Evolutionary conservation across 345 rosid species (phyloP).

Genomic region (Anastatica hierochuntica): DNA sequence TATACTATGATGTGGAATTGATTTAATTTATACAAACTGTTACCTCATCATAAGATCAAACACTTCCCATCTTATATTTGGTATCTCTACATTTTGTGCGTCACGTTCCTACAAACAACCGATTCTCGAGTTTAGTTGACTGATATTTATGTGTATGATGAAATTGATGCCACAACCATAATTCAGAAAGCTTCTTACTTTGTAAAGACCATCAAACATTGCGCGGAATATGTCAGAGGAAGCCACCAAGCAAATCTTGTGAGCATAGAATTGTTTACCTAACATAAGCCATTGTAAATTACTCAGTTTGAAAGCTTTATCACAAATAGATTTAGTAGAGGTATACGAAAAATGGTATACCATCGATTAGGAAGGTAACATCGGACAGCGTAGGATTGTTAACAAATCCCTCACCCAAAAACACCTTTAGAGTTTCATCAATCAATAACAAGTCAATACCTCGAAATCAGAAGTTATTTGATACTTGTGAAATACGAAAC

Average conservation of each 20-base stretch:
- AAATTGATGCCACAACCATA: neutral
- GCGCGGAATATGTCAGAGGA: conserved; percentile 77
- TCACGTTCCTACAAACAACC: conserved; percentile 53
- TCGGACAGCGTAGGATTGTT: conserved; percentile 63
- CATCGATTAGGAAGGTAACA: conserved; percentile 60
- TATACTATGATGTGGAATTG: no score
- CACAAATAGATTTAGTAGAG: neutral
- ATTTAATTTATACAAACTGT: neutral
- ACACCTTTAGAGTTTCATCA: conserved; percentile 35
- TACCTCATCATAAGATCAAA: conserved; percentile 79
- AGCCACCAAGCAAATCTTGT: conserved; percentile 68
- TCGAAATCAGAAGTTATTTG: neutral
- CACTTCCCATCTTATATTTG: conserved; percentile 67
- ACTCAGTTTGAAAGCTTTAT: neutral
- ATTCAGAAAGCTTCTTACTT: conserved; percentile 34
- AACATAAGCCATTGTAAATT: conserved; percentile 1
- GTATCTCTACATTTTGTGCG: conserved; percentile 66
- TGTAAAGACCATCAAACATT: conserved; percentile 74
- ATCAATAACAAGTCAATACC: neutral
- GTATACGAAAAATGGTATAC: conserved; percentile 27
- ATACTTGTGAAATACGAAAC: neutral
- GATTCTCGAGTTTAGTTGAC: conserved; percentile 2
- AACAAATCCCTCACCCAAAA: conserved; percentile 56
- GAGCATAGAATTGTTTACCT: conserved; percentile 66
- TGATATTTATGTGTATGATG: no score